Evolutionary conservation across 179 eudicot species (phyloP).

Genomic region (Silene noctiflora): DNA sequence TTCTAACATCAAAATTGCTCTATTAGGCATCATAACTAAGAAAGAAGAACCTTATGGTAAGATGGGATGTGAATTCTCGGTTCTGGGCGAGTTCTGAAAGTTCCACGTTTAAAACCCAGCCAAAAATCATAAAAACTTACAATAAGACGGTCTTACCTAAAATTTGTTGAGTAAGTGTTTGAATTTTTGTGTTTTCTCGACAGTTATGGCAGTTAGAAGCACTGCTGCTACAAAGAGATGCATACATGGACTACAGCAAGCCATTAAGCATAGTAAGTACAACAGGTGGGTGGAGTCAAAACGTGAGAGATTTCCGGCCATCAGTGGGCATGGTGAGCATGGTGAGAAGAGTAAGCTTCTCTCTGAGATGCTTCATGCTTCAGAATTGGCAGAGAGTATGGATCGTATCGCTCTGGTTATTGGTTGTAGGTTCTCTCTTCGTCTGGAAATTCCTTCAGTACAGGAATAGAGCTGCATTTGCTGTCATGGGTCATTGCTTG

Average conservation of each 20-base stretch:
- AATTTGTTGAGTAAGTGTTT: not conserved
- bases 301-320: slow-evolving; percentile 39
- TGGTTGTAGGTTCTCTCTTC: slow-evolving; percentile 51
- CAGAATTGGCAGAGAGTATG: slow-evolving; percentile 67
- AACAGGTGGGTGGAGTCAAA: slow-evolving; percentile 56
- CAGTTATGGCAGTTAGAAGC: slow-evolving; percentile 86
- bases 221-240: slow-evolving; percentile 72
- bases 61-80: no score
- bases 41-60: no score
- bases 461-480: slow-evolving; percentile 48
- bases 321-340: slow-evolving; percentile 19
- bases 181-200: not conserved
- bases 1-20: no score
- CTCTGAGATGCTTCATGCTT: slow-evolving; percentile 47
- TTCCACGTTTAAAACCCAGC: no score
- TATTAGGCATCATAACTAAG: no score
- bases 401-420: slow-evolving; percentile 55
- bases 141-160: not conserved
- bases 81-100: no score
- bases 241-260: slow-evolving; percentile 77
- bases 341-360: slow-evolving; percentile 42
- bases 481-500: slow-evolving; percentile 71
- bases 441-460: slow-evolving; percentile 69
- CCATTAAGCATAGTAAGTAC: slow-evolving; percentile 62
- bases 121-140: no score